These are phyloP conservation scores for Carallia brachiata DNA, from an alignment of 345 rosid genomes.

Conservation along the genomic window DNA sequence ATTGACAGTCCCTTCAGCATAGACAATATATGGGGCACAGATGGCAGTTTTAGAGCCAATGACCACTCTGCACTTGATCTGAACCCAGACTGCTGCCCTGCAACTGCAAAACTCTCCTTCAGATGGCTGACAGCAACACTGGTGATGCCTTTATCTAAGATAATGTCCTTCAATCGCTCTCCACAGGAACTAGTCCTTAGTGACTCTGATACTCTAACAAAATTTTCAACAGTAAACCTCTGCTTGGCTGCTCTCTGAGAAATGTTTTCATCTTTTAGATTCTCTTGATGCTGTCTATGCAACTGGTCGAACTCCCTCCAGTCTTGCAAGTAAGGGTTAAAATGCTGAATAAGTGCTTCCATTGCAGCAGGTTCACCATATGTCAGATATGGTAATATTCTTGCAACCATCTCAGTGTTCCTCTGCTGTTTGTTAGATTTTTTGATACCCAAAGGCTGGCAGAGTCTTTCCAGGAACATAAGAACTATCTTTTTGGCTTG, in stretches of 20 bases:
- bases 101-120: conserved; percentile 67
- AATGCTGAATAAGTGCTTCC: conserved; percentile 94
- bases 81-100: conserved; percentile 76
- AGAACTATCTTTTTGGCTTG: conserved; percentile 98
- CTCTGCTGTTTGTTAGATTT: conserved; percentile 97
- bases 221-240: conserved; percentile 80
- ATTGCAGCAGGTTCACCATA: conserved; percentile 99
- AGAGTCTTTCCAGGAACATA: conserved; percentile 90
- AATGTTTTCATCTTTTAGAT: conserved; percentile 68
- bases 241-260: conserved; percentile 68
- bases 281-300: conserved; percentile 69
- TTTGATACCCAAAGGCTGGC: conserved; percentile 80
- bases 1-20: conserved; percentile 95
- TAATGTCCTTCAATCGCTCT: conserved; percentile 90
- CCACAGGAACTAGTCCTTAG: conserved; percentile 98
- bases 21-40: conserved; percentile 85
- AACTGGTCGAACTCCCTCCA: conserved; percentile 80
- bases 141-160: conserved; percentile 79
- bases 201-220: conserved; percentile 93
- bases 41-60: conserved; percentile 72
- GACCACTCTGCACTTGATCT: conserved; percentile 73
- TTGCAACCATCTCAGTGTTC: conserved; percentile 99
- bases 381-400: conserved; percentile 94
- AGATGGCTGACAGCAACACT: conserved; percentile 79
- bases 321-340: conserved; percentile 77